Evolutionary conservation across 441 rosid genomes (phyloP), one percentile per base, ranked within the genome.

Genomic region (Gossypium aridum): DNA sequence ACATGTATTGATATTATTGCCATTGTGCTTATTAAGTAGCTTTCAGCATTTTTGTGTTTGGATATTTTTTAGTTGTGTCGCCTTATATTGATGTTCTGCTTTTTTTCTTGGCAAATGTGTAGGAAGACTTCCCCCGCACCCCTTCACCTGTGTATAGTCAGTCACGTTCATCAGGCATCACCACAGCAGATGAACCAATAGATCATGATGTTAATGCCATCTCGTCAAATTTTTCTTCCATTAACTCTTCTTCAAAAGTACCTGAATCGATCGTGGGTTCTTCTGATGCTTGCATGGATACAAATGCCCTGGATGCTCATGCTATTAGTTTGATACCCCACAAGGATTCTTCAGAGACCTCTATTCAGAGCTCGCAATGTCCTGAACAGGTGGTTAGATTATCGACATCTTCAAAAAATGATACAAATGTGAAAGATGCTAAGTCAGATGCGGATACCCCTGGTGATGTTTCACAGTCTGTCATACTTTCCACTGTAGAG

Each of bases 61-160:
- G 37, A 28, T 72, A 31, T 16, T 19, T 39, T 20, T 62, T 49
- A 66, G 16, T 25, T 70, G 31, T 64, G 28, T 62, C 47, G 17
- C 74, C 66, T 68, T 72, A 47, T 28, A 47, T 54, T 75, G 61
- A 60, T 53, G 17, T 56, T 39, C 17, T 67, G 25, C 26, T 75
- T 60, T 43, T 62, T 72, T 70, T 63, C 60, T 43, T 79, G 76
- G 59, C 75, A 73, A 63, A 76, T 77, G 59, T 87, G 78, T 68
- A 89, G 91, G 88, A 84, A 80, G 90, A 87, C 74, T 87, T 88
- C 72, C 89, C 89, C 62, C 97, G 92, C 70, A 89, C 93, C 65
- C 95, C 90, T 74, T 89, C 88, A 79, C 97, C 89, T 83, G 90
- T 94, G 53, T 92, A 84, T 84, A 89, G 80, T 84, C 93, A 81